Conservation (phyloP, 2,329 filamentous ascomycete species). For the Triangularia verruculosa region DNA sequence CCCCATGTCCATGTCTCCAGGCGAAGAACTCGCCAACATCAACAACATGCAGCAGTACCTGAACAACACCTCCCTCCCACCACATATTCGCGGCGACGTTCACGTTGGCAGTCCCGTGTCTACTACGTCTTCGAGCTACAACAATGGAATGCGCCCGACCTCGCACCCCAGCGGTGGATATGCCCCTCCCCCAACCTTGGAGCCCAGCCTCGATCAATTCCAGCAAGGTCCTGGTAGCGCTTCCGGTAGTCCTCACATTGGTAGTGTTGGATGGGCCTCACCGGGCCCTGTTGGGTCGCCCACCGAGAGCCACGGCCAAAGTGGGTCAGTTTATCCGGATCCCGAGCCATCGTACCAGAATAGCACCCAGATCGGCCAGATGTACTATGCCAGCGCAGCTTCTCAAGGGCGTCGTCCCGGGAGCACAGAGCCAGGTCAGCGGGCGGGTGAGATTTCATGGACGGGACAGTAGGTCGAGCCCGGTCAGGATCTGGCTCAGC, state of each 20-base stretch:
- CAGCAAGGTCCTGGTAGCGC: constrained; percentile 67
- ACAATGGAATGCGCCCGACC: constrained; percentile 62
- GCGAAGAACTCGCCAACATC: constrained; percentile 68
- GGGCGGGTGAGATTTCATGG: constrained; percentile 55
- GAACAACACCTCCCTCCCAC: constrained; percentile 73
- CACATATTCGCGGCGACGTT: constrained; percentile 75
- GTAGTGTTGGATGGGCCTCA: constrained; percentile 79
- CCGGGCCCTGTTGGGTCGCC: constrained; percentile 72
- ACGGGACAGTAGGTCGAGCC: constrained; percentile 41
- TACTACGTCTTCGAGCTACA: constrained; percentile 61
- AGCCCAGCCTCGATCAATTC: constrained; percentile 73
- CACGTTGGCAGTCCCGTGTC: constrained; percentile 68
- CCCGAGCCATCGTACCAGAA: constrained; percentile 66
- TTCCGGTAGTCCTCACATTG: constrained; percentile 84
- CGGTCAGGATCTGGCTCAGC: background rate
- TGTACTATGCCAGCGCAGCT: constrained; percentile 68
- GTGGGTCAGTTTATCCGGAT: constrained; percentile 76
- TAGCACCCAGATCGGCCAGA: constrained; percentile 58
- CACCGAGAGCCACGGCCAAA: constrained; percentile 59
- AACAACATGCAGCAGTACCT: constrained; percentile 68
- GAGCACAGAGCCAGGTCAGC: constrained; percentile 67
- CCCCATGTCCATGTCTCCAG: constrained; percentile 74
- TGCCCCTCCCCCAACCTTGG: constrained; percentile 79
- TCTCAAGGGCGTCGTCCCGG: constrained; percentile 66
- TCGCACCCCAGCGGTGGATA: constrained; percentile 76